Conservation (phyloP, 306 rosid species). For the Luffa acutangula region DNA sequence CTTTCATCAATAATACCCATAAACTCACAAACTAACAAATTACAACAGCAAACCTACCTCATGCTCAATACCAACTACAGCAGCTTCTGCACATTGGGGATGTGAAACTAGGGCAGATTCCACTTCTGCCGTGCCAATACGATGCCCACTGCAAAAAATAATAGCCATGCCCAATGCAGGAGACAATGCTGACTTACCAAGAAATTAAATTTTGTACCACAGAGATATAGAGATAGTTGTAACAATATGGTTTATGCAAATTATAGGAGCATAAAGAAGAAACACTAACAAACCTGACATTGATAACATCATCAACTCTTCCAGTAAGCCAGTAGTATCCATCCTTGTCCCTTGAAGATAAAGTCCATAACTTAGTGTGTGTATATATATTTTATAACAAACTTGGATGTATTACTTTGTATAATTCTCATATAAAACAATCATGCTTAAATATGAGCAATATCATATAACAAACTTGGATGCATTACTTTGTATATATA, state of each 20-base stretch:
- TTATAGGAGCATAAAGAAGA: not conserved
- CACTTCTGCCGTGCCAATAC: conserved; percentile 99
- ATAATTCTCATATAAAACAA: conserved; percentile 8
- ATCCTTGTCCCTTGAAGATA: conserved; percentile 80
- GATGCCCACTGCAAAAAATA: conserved; percentile 76
- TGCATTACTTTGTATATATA: no score
- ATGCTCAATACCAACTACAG: conserved; percentile 94
- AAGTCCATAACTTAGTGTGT: conserved; percentile 14
- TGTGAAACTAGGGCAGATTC: conserved; percentile 97
- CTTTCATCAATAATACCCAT: not conserved
- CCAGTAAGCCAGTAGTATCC: conserved; percentile 99
- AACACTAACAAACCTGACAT: conserved; percentile 54
- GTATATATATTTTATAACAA: no score
- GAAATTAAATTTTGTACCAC: not conserved
- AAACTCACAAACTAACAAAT: not conserved
- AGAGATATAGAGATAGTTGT: conserved; percentile 2
- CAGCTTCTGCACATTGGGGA: conserved; percentile 92
- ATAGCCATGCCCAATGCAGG: not conserved
- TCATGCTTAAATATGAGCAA: not conserved
- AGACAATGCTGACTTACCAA: not conserved
- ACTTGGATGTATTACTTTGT: conserved; percentile 6
- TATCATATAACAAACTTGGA: not conserved
- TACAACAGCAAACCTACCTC: conserved; percentile 44
- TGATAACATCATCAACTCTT: conserved; percentile 97
- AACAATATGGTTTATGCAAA: not conserved